Evolutionary conservation across 2,329 filamentous ascomycete species (phyloP), one percentile per base, ranked within the genome.

Genomic region (Fusarium protoensiforme): DNA sequence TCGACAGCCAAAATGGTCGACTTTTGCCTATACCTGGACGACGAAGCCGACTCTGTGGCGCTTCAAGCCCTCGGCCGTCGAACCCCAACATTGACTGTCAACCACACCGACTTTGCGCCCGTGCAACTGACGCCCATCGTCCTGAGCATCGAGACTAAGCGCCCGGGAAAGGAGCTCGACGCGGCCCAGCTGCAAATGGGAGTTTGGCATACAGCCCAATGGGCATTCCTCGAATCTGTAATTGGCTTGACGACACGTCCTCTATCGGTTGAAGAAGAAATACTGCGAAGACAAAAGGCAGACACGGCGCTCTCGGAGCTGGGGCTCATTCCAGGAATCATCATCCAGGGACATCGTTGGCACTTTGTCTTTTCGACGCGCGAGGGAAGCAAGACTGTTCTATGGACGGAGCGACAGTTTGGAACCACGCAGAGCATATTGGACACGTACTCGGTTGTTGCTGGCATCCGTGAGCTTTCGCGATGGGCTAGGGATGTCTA

Each of bases 301-400:
- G 39, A 27, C 1, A 1, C 16, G 0, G 61, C 35, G 10, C 48
- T 74, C 27, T 20, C 7, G 0, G 29, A 67, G 22, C 22, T 74
- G 24, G 51, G 61, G 10, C 75, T 74, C n/a, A 70, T 76, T 39
- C 74, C 74, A 1, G 74, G 69, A 0, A 68, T 76, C 2, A 75
- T 76, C 1, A 64, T 75, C 9, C 66, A 74, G 10, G 74, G 73
- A 0, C 68, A 74, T 22, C 64, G 68, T 1, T 77, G 74, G 74
- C 46, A 68, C 7, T 71, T 76, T 41, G 72, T 77, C 14, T 63
- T 74, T 7, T 75, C 75, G 27, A 76, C 74, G 3, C 35, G 64
- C 5, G 65, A 76, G 20, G 57, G 67, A 0, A 11, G 35, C 8
- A 75, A 74, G 64, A 74, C 68, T 13, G 59, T 68, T 18, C 60